Percentiles rank a stretch among this genome's conserved stretches.
Conservation (phyloP, 106 monocot genomes). For the Dioscorea zingiberensis region DNA sequence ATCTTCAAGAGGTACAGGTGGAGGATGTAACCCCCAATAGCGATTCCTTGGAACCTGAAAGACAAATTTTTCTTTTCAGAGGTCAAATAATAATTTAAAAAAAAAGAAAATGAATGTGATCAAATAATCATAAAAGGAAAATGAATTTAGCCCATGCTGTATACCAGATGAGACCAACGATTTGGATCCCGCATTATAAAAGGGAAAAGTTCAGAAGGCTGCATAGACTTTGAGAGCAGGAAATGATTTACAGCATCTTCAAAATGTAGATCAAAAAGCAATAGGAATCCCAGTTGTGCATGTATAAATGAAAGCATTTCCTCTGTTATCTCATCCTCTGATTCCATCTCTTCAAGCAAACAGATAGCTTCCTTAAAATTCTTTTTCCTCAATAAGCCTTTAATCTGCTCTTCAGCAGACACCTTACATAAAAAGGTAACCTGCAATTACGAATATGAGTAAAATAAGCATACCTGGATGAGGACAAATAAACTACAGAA, state of each 20-base stretch:
- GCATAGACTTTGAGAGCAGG: slow-evolving; percentile 84
- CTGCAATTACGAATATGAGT: slow-evolving; percentile 24
- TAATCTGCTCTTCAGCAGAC: slow-evolving; percentile 89
- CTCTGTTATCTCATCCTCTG: slow-evolving; percentile 77
- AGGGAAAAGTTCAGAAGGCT: slow-evolving; percentile 93
- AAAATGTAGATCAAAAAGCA: slow-evolving; percentile 92
- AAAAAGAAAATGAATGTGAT: too few relatives aligned
- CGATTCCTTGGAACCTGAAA: slow-evolving; percentile 86
- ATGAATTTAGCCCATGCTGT: not conserved
- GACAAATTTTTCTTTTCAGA: not conserved
- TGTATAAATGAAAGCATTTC: slow-evolving; percentile 92
- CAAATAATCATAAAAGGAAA: too few relatives aligned
- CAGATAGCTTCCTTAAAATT: slow-evolving; percentile 56
- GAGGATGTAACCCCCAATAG: slow-evolving; percentile 98
- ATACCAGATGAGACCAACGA: slow-evolving; percentile 90
- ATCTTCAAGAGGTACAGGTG: slow-evolving; percentile 88
- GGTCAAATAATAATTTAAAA: too few relatives aligned
- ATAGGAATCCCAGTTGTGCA: slow-evolving; percentile 93
- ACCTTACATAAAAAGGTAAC: slow-evolving; percentile 61
- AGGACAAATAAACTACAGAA: not conserved
- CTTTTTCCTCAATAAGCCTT: slow-evolving; percentile 79
- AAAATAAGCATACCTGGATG: too few relatives aligned
- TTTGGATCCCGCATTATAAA: slow-evolving; percentile 96
- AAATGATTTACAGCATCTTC: slow-evolving; percentile 96
- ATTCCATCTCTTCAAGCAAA: slow-evolving; percentile 67